Conservation (phyloP, 1,139 yeast species). For the Scheffersomyces titani region DNA sequence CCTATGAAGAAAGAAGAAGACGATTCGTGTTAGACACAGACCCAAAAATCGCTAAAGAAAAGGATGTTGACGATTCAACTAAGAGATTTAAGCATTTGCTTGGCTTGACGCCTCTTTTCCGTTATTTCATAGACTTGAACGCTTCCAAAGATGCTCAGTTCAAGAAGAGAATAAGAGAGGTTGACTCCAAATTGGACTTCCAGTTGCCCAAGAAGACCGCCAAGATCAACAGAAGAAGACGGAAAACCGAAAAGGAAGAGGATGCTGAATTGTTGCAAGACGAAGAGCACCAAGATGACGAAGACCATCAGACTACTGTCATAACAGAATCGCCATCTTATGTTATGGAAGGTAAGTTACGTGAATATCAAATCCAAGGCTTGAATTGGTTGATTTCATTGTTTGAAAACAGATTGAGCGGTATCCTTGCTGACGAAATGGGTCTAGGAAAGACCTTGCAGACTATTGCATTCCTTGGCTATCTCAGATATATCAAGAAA, state of each 20-base stretch:
- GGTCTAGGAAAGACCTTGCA: slow-evolving; percentile 52
- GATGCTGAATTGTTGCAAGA: slow-evolving; percentile 84
- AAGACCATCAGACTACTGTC: slow-evolving; percentile 52
- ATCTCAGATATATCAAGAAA: slow-evolving; percentile 71
- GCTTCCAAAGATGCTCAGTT: slow-evolving; percentile 75
- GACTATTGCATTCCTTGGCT: slow-evolving; percentile 71
- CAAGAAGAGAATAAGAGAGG: slow-evolving; percentile 54
- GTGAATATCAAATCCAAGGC: slow-evolving; percentile 71
- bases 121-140: slow-evolving; percentile 82
- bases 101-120: slow-evolving; percentile 81
- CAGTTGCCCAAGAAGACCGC: slow-evolving; percentile 11
- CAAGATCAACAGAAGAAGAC: slow-evolving; percentile 25
- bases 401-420: slow-evolving; percentile 46
- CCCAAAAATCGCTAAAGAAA: slow-evolving; percentile 54
- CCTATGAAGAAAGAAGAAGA: slow-evolving; percentile 31
- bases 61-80: slow-evolving; percentile 70
- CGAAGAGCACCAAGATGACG: slow-evolving; percentile 59
- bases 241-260: slow-evolving; percentile 89
- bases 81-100: slow-evolving; percentile 78
- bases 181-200: slow-evolving; percentile 44
- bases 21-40: slow-evolving; percentile 53
- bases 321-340: slow-evolving; percentile 81
- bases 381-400: slow-evolving; percentile 48
- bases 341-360: slow-evolving; percentile 59
- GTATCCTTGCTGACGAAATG: slow-evolving; percentile 53